phyloP scores from a whole-genome alignment of 805 yeast species.

The Lipomyces orientalis region DNA sequence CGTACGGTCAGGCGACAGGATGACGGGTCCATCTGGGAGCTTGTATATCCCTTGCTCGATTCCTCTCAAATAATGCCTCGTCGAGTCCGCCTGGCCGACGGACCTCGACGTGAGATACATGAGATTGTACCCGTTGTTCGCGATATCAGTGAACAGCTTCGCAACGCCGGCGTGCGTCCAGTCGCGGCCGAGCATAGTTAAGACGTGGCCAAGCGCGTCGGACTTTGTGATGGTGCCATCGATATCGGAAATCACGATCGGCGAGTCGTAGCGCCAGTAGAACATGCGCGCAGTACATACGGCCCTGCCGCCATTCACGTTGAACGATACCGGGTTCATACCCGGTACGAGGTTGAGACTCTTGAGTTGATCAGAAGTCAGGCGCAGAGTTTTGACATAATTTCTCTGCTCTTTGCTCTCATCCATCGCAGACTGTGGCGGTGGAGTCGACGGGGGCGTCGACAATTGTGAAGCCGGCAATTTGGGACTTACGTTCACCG shows the following conservation, averaged over 20 bases:
- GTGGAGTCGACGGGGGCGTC: constrained; percentile 28
- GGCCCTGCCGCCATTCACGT: constrained; percentile 83
- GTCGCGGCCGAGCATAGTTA: constrained; percentile 91
- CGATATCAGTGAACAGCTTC: constrained; percentile 83
- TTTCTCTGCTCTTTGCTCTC: constrained; percentile 37
- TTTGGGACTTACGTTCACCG: constrained; percentile 9
- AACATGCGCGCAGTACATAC: constrained; percentile 72
- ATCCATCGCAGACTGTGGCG: neutral
- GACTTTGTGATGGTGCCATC: constrained; percentile 98
- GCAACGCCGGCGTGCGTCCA: constrained; percentile 99
- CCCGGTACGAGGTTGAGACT: constrained; percentile 77
- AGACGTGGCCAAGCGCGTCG: constrained; percentile 94
- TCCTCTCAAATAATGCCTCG: constrained; percentile 79
- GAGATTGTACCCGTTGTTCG: constrained; percentile 86
- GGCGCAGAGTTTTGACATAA: constrained; percentile 84
- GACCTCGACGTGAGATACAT: constrained; percentile 93
- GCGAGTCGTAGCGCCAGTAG: constrained; percentile 82
- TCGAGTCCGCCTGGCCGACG: constrained; percentile 93
- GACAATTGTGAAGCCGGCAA: constrained; percentile 14
- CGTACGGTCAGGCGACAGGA: constrained; percentile 92
- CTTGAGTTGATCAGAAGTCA: constrained; percentile 87
- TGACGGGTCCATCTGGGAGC: constrained; percentile 91
- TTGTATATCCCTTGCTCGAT: constrained; percentile 71
- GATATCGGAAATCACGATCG: constrained; percentile 94
- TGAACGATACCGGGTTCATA: constrained; percentile 75